Evolutionary conservation across 2,329 filamentous ascomycete species (phyloP).

Genomic region (Tolypocladium inflatum): DNA sequence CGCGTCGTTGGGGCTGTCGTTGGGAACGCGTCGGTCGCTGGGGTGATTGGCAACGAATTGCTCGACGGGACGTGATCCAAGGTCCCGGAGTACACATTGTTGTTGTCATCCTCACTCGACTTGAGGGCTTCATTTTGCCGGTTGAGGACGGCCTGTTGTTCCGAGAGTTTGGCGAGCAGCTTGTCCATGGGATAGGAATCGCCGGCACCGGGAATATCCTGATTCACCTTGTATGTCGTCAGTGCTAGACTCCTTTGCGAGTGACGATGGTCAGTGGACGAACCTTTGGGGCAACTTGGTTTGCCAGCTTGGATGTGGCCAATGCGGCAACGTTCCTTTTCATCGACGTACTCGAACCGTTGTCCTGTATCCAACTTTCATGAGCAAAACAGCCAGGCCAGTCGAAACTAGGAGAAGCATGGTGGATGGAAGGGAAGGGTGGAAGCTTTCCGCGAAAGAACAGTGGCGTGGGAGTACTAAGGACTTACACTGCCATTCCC

Average conservation of each 20-base stretch:
- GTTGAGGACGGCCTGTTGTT: slow-evolving; percentile 53
- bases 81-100: slow-evolving; percentile 18
- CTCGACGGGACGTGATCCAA: slow-evolving; percentile 42
- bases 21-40: slow-evolving; percentile 45
- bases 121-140: slow-evolving; percentile 49
- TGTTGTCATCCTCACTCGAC: slow-evolving; percentile 23
- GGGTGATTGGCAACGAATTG: slow-evolving; percentile 53
- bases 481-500: slow-evolving; percentile 10
- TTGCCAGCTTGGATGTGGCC: slow-evolving; percentile 44
- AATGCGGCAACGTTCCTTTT: slow-evolving; percentile 39
- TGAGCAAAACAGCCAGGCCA: not conserved
- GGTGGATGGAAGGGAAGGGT: not conserved
- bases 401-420: not conserved
- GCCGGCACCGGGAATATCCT: slow-evolving; percentile 25
- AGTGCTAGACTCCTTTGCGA: not conserved
- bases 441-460: not conserved
- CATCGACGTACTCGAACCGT: slow-evolving; percentile 6
- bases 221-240: slow-evolving; percentile 25
- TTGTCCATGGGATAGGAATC: slow-evolving; percentile 56
- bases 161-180: slow-evolving; percentile 62
- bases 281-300: slow-evolving; percentile 46
- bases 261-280: not conserved
- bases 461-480: not conserved
- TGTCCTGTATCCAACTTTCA: slow-evolving; percentile 9
- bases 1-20: slow-evolving; percentile 39